Conservation (phyloP, 208 protist genomes). For the Trypanosoma boissoni region DNA sequence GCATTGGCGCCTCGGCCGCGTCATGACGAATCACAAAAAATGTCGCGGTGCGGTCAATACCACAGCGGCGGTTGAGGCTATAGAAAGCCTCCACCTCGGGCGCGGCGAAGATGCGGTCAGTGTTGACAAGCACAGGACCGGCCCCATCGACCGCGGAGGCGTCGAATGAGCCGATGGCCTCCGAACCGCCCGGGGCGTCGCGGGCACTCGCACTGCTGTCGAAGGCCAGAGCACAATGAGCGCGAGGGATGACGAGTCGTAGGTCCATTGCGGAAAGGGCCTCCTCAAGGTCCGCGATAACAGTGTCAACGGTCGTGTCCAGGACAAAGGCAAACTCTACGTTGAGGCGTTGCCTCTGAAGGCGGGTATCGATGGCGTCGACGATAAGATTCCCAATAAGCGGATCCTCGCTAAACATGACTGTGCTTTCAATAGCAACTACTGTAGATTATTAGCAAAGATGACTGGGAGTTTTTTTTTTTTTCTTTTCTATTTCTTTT, state of each 20-base stretch:
- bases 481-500: background rate
- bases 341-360: conserved; percentile 23
- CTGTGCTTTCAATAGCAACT: background rate
- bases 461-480: background rate
- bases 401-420: background rate
- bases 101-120: conserved; percentile 16
- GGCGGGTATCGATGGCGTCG: conserved; percentile 11
- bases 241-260: conserved; percentile 14
- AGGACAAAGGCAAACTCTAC: conserved; percentile 29
- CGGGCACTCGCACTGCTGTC: background rate
- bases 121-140: conserved; percentile 13
- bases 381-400: conserved; percentile 23
- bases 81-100: conserved; percentile 23
- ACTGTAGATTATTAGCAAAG: background rate
- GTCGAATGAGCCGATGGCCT: too few species aligned
- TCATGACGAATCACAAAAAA: conserved; percentile 14
- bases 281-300: conserved; percentile 33
- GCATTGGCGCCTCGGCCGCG: background rate
- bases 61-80: conserved; percentile 12
- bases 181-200: too few species aligned
- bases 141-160: background rate
- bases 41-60: conserved; percentile 1
- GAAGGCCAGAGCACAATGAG: conserved; percentile 23
- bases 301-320: conserved; percentile 25
- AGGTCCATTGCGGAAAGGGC: conserved; percentile 26